A percentile compares a stretch with the other conserved stretches of the same genome.
Conservation (phyloP, 352 stramenopile genomes). For the Pythium utonaiense region DNA sequence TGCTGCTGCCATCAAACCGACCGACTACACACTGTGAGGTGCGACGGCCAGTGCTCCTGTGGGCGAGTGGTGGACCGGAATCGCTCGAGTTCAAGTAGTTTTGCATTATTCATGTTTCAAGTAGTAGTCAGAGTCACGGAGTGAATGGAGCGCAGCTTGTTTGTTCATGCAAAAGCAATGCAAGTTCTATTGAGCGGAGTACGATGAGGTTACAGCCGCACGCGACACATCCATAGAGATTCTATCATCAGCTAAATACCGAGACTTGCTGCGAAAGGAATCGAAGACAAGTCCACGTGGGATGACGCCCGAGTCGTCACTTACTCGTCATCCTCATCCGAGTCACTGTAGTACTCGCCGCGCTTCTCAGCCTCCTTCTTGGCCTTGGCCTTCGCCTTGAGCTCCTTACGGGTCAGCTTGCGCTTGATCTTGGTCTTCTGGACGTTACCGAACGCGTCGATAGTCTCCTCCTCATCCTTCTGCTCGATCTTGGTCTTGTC, state of each 20-base stretch:
- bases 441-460: constrained; percentile 84
- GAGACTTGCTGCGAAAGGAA: constrained; percentile 28
- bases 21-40: constrained; percentile 28
- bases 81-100: too few relatives aligned
- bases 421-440: constrained; percentile 87
- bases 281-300: constrained; percentile 28
- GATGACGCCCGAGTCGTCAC: constrained; percentile 18
- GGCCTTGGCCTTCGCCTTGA: constrained; percentile 86
- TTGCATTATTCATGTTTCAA: too few relatives aligned
- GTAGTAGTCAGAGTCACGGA: not conserved
- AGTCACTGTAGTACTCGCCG: constrained; percentile 84
- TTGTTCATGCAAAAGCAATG: constrained; percentile 13
- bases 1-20: constrained; percentile 24
- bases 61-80: too few relatives aligned
- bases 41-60: too few relatives aligned
- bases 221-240: constrained; percentile 28
- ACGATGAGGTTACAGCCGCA: constrained; percentile 24
- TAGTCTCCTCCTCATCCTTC: constrained; percentile 81
- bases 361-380: constrained; percentile 85
- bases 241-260: constrained; percentile 34
- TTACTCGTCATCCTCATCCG: constrained; percentile 53
- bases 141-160: not conserved
- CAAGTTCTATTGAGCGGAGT: constrained; percentile 14
- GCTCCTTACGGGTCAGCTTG: constrained; percentile 88
- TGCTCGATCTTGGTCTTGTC: constrained; percentile 92